A percentile compares a stretch with the other conserved stretches of the same genome.
These are phyloP conservation scores for Magnusiomyces sp. DNA, from an alignment of 1,139 yeast species.

Conservation along the genomic window DNA sequence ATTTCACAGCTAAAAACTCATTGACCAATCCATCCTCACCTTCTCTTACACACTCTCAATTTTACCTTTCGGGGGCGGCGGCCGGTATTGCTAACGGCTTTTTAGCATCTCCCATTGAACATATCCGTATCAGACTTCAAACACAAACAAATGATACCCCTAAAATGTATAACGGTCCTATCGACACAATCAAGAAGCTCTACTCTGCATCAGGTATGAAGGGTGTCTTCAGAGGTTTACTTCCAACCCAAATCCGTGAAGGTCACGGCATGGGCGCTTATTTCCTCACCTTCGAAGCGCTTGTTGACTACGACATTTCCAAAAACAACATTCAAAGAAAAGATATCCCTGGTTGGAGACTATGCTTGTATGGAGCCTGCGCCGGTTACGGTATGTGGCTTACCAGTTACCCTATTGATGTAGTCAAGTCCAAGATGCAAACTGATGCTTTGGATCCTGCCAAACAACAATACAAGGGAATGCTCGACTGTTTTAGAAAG, in stretches of 20 bases:
- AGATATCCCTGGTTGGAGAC: conserved; percentile 76
- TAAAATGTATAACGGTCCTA: conserved; percentile 60
- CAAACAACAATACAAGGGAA: conserved; percentile 38
- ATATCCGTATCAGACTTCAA: conserved; percentile 81
- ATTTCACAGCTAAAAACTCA: conserved; percentile 40
- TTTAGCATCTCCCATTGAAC: conserved; percentile 87
- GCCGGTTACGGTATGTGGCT: conserved; percentile 87
- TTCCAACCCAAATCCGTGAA: conserved; percentile 77
- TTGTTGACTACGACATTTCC: conserved; percentile 55
- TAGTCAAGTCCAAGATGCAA: conserved; percentile 76
- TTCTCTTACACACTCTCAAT: conserved; percentile 44
- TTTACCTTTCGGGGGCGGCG: conserved; percentile 71
- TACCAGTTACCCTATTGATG: conserved; percentile 74
- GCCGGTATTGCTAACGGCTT: conserved; percentile 88
- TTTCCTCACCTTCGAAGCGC: conserved; percentile 80
- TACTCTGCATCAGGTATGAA: conserved; percentile 45
- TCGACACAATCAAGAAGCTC: conserved; percentile 63
- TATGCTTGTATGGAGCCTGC: conserved; percentile 73
- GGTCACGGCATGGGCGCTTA: conserved; percentile 82
- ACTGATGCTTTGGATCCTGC: conserved; percentile 60
- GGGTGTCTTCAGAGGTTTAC: conserved; percentile 68
- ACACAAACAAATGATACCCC: conserved; percentile 62
- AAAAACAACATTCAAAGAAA: conserved; percentile 41
- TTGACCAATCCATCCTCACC: conserved; percentile 34
- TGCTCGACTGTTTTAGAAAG: conserved; percentile 48